Evolutionary conservation across 257 asterid genomes (phyloP), one percentile per base, ranked within the genome.

Genomic region (Coffea canephora): DNA sequence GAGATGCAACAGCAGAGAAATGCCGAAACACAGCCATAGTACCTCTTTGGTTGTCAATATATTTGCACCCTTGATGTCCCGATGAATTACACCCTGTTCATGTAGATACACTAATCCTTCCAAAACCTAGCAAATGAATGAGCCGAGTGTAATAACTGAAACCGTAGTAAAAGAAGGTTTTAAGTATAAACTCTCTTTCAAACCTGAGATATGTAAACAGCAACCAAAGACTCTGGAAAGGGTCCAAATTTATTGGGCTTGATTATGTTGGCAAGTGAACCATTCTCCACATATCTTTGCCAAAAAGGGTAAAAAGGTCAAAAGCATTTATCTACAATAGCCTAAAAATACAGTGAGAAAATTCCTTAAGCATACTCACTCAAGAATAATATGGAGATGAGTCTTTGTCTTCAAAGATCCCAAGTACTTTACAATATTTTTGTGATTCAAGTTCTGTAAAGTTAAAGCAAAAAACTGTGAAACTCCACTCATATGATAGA

Each of bases 11-110:
- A 55, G 43, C 48, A 12, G 25, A n/a, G n/a, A 74, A 41, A 74
- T 49, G 31, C 67, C 50, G 59, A 39, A 68, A 64, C 54, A 45
- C 59, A 74, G 54, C 36, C 39, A 64, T n/a, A 57, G 76, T 83
- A 95, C 99, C 97, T 96, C 98, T 92, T 96, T 96, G 19, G 99
- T 96, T 45, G 96, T 91, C 91, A 96, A 86, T 81, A 96, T 96
- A 89, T 96, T 96, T 69, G 99, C 99, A 82, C 99, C 99, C 86
- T 96, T 96, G 89, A 96, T 96, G 85, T 96, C 99, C 55, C 99
- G 92, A 89, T 96, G 99, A 88, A 96, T 96, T 54, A 96, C 98
- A 85, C 99, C 99, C 86, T 96, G 99, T 85, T 96, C 99, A 39
- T 96, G 99, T 73, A 96, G 90, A 88, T 96, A 96, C 74, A 96